Base-by-base conservation (phyloP, 257 asterid genomes). In the Rubia yunnanensis region DNA sequence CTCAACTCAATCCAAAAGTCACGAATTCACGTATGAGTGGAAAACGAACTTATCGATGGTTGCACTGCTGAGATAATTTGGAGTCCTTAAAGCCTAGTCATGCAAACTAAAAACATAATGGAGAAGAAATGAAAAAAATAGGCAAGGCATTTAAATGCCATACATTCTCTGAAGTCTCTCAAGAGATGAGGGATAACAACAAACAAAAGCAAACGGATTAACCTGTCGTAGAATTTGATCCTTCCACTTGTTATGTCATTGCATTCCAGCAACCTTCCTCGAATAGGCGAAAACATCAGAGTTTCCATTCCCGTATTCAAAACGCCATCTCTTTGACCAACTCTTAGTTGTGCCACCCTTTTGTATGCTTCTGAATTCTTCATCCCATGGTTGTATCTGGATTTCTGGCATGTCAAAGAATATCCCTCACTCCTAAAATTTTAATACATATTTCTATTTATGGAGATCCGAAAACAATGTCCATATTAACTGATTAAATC, bases 251-350 rank as follows among this genome's bases (percentile, higher is more conserved):
- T 4, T 28, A 85, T 81, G 76, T 83, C 73, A 46, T 87, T 85
- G 59, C 95, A 87, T 27, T 67, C 56, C 70, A 83, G 78, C 83
- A 87, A 65, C 13, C 75, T 81, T 64, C 28, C 4, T 13, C 95
- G 85, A 39, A 87, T 36, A 5, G 84, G 80, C 31, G 95, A 87
- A 59, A 38, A 87, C 95, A 13, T 83, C 83, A 3, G 95, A 92
- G 61, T 87, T 87, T 66, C 95, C 95, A 73, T 82, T 87, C 95
- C 95, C 85, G 76, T 78, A 87, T 3, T 92, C 95, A 4, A 81
- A 9, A 2, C 88, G 88, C 49, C 24, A 65, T 70, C 73, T 87
- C 18, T 64, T 63, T 4, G 32, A 50, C 95, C 95, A 87, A 65
- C 81, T 82, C 70, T 55, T 50, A 27, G 77, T 14, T 53, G 22